Evolutionary conservation across 2,329 filamentous ascomycete species (phyloP), one percentile per base, ranked within the genome.

Genomic region (Aspergillus brasiliensis): DNA sequence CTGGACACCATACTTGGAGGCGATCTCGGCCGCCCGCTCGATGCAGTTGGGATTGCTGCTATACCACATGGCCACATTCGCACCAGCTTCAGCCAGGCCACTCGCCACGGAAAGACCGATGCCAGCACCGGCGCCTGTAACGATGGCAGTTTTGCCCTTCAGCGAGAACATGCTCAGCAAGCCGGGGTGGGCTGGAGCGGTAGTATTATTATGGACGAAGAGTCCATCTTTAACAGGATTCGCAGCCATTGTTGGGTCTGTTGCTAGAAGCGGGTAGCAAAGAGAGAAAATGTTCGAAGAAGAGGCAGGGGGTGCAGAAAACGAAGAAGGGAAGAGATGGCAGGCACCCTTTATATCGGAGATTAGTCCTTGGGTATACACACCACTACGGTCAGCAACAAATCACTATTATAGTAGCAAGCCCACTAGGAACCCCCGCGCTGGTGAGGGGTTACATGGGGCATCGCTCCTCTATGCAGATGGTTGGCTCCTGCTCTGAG

Each of bases 61-160:
- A 72, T 90, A 91, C 86, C 86, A 90, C 53, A 91, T 85, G 27
- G 87, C 88, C 21, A 91, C 86, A 65, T 91, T 88, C 59, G 88
- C 88, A 51, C 89, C 89, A 15, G 88, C 86, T 71, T 91, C 89
- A 15, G 88, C 88, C 31, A 87, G 80, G 1, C 81, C 87, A 34
- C 88, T 79, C 13, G 87, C 88, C 27, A 90, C 82, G 5, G 82
- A 82, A 25, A 89, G 78, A 44, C 89, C 89, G 65, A 91, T 90
- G 34, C 89, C 88, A 37, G 87, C 87, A 34, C 86, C 89, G 11
- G 88, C 88, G 60, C 89, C 89, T 1, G 87, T 85, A 44, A 91
- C 83, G 64, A 91, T 88, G 31, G 88, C 88, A 2, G 88, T 91
- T 67, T 86, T 85, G 46, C 87, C 88, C 70, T 87, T 87, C 54